Evolutionary conservation across 2,329 filamentous ascomycete genomes (phyloP).

Genomic region (Colletotrichum brevisporum): DNA sequence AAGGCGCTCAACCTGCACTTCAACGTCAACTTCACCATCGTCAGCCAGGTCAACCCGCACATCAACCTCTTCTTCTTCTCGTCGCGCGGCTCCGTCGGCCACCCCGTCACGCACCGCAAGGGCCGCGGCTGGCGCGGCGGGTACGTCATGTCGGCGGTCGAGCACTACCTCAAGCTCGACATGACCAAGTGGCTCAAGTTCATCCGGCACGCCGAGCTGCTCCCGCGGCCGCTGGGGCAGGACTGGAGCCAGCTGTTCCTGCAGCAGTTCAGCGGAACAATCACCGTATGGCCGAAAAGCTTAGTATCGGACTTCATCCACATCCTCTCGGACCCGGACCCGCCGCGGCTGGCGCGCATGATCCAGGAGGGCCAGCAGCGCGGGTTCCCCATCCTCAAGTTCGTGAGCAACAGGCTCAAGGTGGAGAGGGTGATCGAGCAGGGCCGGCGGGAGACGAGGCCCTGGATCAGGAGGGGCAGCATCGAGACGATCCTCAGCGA

Average conservation of each 20-base stretch:
- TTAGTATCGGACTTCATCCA: constrained; percentile 84
- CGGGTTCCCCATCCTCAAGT: constrained; percentile 91
- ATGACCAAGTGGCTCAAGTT: constrained; percentile 98
- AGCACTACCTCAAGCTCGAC: constrained; percentile 97
- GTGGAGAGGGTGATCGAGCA: constrained; percentile 80
- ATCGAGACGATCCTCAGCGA: constrained; percentile 74
- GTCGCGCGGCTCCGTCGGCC: constrained; percentile 89
- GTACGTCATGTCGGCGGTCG: constrained; percentile 90
- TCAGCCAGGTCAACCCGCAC: constrained; percentile 91
- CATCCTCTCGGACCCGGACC: constrained; percentile 87
- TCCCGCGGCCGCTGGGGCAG: constrained; percentile 90
- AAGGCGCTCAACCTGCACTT: constrained; percentile 96
- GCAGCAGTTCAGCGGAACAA: constrained; percentile 92
- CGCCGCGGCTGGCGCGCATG: constrained; percentile 85
- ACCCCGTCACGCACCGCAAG: constrained; percentile 92
- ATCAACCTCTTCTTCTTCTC: constrained; percentile 99
- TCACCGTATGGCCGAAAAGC: constrained; percentile 95
- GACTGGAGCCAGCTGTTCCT: constrained; percentile 98
- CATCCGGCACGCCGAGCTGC: constrained; percentile 89
- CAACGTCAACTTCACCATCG: constrained; percentile 98
- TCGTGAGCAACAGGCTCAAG: constrained; percentile 88
- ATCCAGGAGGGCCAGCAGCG: constrained; percentile 91
- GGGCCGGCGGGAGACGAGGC: constrained; percentile 68
- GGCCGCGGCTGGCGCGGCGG: constrained; percentile 97
- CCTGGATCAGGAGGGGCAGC: constrained; percentile 63